Percentiles rank a stretch among this genome's conserved stretches.
These are phyloP conservation scores for Dendrobium catenatum DNA, from an alignment of 106 monocot species.

Conservation along the genomic window DNA sequence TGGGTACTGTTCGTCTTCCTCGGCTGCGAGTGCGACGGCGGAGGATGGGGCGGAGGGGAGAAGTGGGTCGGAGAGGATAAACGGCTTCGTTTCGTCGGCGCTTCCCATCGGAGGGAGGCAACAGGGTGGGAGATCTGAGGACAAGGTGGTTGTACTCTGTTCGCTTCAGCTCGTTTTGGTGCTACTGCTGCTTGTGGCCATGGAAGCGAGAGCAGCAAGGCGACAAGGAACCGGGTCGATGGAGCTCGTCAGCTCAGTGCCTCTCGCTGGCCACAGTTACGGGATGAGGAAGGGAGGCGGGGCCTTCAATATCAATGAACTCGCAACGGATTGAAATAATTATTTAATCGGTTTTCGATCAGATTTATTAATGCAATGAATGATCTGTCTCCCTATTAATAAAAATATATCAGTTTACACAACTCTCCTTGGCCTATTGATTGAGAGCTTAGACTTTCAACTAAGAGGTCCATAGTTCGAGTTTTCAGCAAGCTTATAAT, in stretches of 20 bases:
- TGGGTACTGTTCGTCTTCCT: constrained; percentile 32
- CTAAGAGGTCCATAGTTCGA: too few species aligned
- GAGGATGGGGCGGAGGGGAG: constrained; percentile 9
- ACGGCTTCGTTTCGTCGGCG: constrained; percentile 28
- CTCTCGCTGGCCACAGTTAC: not conserved
- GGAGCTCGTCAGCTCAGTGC: not conserved
- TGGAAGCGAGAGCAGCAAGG: not conserved
- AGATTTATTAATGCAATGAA: too few species aligned
- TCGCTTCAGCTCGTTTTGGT: not conserved
- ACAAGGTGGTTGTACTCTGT: not conserved
- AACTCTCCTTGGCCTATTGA: too few species aligned
- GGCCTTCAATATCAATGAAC: not conserved
- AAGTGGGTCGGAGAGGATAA: constrained; percentile 21
- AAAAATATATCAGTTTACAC: too few species aligned
- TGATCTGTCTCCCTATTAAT: too few species aligned
- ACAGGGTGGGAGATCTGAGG: not conserved
- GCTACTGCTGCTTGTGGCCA: not conserved
- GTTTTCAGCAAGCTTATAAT: too few species aligned
- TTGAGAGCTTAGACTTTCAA: too few species aligned
- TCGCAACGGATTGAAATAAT: too few species aligned
- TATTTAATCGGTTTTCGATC: too few species aligned
- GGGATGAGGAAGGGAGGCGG: not conserved
- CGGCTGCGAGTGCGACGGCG: not conserved
- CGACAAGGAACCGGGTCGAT: too few species aligned
- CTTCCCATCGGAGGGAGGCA: constrained; percentile 21